A percentile compares a stretch with the other conserved stretches of the same genome.
Evolutionary conservation across 1,284 basidiomycete species (phyloP).

Genomic region (Psilocybe mexicana): DNA sequence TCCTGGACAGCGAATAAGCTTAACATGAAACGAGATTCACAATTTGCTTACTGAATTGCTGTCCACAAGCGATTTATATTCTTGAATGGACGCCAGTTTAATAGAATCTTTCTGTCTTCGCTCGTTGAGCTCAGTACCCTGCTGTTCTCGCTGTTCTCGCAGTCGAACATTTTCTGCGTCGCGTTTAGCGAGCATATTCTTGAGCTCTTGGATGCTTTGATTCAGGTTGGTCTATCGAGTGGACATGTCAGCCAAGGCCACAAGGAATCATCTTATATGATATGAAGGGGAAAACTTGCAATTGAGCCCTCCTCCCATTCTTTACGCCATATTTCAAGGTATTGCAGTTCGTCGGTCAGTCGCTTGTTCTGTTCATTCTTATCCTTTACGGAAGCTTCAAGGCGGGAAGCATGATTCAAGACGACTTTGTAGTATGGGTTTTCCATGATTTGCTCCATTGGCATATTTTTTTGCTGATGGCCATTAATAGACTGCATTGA

Average conservation of each 20-base stretch:
- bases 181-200: conserved; percentile 57
- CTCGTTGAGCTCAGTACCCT: conserved; percentile 71
- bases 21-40: background rate
- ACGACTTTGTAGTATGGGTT: conserved; percentile 52
- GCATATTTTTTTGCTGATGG: conserved; percentile 44
- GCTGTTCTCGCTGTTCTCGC: conserved; percentile 81
- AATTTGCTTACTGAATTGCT: conserved; percentile 57
- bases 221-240: conserved; percentile 43
- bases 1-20: conserved; percentile 46
- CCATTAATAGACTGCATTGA: conserved; percentile 6
- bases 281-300: conserved; percentile 36
- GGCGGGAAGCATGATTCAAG: conserved; percentile 42
- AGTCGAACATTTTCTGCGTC: conserved; percentile 78
- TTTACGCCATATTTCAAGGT: conserved; percentile 38
- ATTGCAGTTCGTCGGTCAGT: conserved; percentile 40
- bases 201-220: conserved; percentile 57
- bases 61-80: conserved; percentile 72
- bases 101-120: conserved; percentile 67
- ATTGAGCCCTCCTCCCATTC: conserved; percentile 47
- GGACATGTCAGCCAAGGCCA: background rate
- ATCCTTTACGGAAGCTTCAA: conserved; percentile 42
- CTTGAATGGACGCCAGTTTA: conserved; percentile 66
- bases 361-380: conserved; percentile 35
- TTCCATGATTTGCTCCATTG: conserved; percentile 46
- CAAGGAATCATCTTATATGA: conserved; percentile 7